phyloP scores from a whole-genome alignment of 2,329 filamentous ascomycete genomes.

The Fusarium lateritium region DNA sequence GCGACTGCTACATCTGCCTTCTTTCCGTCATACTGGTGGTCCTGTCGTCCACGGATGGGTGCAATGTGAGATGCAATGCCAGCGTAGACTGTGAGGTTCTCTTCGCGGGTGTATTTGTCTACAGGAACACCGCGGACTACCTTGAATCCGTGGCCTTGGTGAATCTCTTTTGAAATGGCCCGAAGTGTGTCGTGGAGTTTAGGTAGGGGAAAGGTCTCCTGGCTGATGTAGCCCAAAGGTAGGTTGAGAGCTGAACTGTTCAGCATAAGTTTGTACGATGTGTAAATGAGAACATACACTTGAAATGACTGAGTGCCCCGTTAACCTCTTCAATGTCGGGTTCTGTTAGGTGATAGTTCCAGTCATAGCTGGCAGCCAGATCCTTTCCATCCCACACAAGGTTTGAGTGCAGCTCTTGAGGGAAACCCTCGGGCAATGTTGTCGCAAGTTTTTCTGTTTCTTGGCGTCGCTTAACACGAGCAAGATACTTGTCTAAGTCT shows the following conservation, averaged over 20 bases:
- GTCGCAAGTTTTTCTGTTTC: slow-evolving; percentile 58
- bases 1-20: slow-evolving; percentile 59
- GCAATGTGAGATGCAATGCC: slow-evolving; percentile 72
- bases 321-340: slow-evolving; percentile 66
- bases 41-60: slow-evolving; percentile 65
- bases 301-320: slow-evolving; percentile 59
- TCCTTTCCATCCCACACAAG: slow-evolving; percentile 71
- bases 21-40: slow-evolving; percentile 46
- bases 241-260: background rate
- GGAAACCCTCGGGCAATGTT: slow-evolving; percentile 66
- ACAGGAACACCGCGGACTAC: slow-evolving; percentile 71
- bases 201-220: slow-evolving; percentile 39
- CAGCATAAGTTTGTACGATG: background rate
- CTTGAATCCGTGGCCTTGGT: slow-evolving; percentile 71
- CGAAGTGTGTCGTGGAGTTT: slow-evolving; percentile 59
- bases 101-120: slow-evolving; percentile 65
- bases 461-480: slow-evolving; percentile 62
- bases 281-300: background rate
- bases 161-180: slow-evolving; percentile 66
- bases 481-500: slow-evolving; percentile 66
- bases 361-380: slow-evolving; percentile 64
- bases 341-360: slow-evolving; percentile 65
- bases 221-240: background rate
- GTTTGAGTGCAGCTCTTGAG: slow-evolving; percentile 61
- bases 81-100: slow-evolving; percentile 71